Percentiles rank a stretch among this genome's conserved stretches.
phyloP scores from a whole-genome alignment of 2,329 filamentous ascomycete genomes.

The Cladosporium sp. region DNA sequence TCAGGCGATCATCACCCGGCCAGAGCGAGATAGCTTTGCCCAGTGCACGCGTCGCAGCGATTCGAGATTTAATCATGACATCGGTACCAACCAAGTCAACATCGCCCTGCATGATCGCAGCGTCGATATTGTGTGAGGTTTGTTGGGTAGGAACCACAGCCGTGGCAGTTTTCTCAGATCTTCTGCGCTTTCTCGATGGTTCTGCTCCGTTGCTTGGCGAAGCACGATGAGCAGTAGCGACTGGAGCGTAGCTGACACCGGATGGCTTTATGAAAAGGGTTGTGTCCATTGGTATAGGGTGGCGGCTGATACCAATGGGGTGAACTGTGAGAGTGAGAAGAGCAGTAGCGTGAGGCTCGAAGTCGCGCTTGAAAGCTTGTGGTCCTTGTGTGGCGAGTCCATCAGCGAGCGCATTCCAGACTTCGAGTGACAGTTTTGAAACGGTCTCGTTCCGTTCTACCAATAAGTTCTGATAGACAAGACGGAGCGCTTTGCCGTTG shows the following conservation, averaged over 20 bases:
- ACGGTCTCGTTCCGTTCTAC: conserved; percentile 87
- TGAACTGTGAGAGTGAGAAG: conserved; percentile 81
- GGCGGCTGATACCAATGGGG: conserved; percentile 84
- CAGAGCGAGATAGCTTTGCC: conserved; percentile 77
- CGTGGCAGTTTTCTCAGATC: conserved; percentile 74
- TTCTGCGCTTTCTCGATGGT: conserved; percentile 71
- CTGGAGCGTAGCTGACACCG: conserved; percentile 70
- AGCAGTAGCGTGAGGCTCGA: conserved; percentile 71
- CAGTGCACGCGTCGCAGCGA: conserved; percentile 81
- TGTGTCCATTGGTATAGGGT: conserved; percentile 88
- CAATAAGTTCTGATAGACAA: conserved; percentile 92
- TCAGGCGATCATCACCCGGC: conserved; percentile 56
- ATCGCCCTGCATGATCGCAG: conserved; percentile 95
- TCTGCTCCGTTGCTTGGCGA: conserved; percentile 53
- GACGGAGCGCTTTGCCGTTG: conserved; percentile 77
- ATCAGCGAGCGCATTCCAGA: conserved; percentile 77
- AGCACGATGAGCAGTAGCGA: conserved; percentile 37
- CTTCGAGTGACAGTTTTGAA: conserved; percentile 74
- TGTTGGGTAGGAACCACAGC: conserved; percentile 36
- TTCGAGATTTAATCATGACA: conserved; percentile 79
- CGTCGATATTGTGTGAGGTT: conserved; percentile 90
- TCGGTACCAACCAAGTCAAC: conserved; percentile 91
- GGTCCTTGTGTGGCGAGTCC: conserved; percentile 60
- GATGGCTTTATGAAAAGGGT: conserved; percentile 90
- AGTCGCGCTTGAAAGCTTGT: conserved; percentile 65